Conservation (phyloP, 2,329 filamentous ascomycete genomes). For the Parascedosporium putredinis region DNA sequence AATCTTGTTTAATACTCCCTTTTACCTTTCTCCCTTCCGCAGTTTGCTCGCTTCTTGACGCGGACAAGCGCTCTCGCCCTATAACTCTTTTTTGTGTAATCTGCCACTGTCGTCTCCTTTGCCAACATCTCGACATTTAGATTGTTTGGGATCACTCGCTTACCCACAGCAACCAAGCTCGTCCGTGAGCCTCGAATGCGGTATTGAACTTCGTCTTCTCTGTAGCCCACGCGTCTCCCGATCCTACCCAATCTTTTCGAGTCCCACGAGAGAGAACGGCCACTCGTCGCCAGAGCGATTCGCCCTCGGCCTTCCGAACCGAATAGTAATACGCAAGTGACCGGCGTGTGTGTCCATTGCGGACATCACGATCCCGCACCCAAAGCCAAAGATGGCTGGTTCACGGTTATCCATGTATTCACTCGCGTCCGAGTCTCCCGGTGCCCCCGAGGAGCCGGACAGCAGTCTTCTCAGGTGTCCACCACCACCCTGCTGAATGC, state of each 20-base stretch:
- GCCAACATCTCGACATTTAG: too few relatives aligned
- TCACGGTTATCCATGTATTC: slow-evolving; percentile 59
- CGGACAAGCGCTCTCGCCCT: neutral
- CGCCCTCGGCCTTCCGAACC: too few relatives aligned
- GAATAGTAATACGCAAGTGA: neutral
- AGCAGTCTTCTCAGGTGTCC: slow-evolving; percentile 71
- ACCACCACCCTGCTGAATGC: slow-evolving; percentile 89
- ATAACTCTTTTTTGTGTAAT: neutral
- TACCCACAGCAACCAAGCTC: neutral
- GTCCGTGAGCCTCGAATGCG: neutral
- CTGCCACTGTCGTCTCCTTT: neutral
- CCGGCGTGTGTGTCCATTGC: slow-evolving; percentile 4
- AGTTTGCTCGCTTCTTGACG: slow-evolving; percentile 9
- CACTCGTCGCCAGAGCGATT: too few relatives aligned
- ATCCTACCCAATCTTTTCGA: too few relatives aligned
- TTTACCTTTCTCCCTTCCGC: neutral
- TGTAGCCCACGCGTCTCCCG: neutral
- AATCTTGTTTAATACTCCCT: neutral
- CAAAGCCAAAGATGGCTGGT: slow-evolving; percentile 39
- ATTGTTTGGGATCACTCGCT: neutral
- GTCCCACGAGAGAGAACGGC: too few relatives aligned
- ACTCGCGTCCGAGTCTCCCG: slow-evolving; percentile 52
- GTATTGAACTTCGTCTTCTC: neutral
- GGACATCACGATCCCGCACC: slow-evolving; percentile 7
- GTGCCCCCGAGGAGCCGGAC: slow-evolving; percentile 46